Conservation (phyloP, 345 rosid species). For the Lenwebbia sp. region DNA sequence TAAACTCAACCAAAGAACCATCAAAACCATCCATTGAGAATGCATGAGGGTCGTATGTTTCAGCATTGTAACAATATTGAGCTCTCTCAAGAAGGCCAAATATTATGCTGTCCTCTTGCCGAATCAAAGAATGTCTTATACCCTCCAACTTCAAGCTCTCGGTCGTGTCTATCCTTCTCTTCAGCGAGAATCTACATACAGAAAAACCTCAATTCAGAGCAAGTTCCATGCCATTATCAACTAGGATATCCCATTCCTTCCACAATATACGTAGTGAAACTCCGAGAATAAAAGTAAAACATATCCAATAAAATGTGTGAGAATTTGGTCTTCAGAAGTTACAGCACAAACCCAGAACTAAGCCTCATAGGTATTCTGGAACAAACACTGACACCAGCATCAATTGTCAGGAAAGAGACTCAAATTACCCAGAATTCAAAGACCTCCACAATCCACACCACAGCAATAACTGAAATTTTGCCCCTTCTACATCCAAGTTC, state of each 20-base stretch:
- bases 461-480: not conserved
- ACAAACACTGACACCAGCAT: not conserved
- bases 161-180: constrained; percentile 61
- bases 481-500: not conserved
- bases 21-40: constrained; percentile 62
- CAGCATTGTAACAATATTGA: constrained; percentile 70
- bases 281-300: not conserved
- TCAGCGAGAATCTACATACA: constrained; percentile 24
- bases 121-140: constrained; percentile 64
- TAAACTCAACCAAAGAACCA: constrained; percentile 80
- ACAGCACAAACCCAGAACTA: not conserved
- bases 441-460: not conserved
- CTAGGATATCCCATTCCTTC: not conserved
- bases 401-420: not conserved
- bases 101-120: constrained; percentile 92
- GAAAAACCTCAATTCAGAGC: constrained; percentile 1
- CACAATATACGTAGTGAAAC: not conserved
- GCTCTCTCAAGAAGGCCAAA: constrained; percentile 75
- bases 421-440: not conserved
- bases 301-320: not conserved
- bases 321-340: not conserved
- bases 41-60: constrained; percentile 75
- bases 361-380: not conserved
- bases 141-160: constrained; percentile 66
- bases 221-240: not conserved